phyloP scores from a whole-genome alignment of 1,284 basidiomycete genomes.

The Tilletia horrida region DNA sequence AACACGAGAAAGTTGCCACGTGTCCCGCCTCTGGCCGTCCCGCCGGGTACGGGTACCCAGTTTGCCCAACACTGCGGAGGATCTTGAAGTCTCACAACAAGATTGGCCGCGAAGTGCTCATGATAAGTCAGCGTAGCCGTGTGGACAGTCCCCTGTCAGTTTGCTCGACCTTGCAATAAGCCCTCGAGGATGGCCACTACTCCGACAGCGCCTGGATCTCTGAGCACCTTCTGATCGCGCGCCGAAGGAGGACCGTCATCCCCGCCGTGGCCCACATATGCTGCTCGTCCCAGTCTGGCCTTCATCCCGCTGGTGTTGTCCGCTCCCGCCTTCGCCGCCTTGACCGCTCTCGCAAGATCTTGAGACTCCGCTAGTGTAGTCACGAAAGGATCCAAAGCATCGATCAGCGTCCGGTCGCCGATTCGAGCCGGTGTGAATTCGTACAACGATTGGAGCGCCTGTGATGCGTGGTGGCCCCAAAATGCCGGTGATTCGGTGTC shows the following conservation, averaged over 20 bases:
- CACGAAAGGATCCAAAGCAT: constrained; percentile 62
- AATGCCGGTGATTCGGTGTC: constrained; percentile 34
- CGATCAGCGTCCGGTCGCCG: constrained; percentile 63
- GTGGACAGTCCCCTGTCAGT: too few species aligned
- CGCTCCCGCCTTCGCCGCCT: constrained; percentile 58
- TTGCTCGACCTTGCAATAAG: constrained; percentile 33
- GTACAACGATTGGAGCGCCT: constrained; percentile 48
- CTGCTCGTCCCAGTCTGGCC: constrained; percentile 60
- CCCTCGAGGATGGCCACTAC: constrained; percentile 57
- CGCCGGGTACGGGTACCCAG: too few species aligned
- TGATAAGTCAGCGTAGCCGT: too few species aligned
- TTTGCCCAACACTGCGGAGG: too few species aligned
- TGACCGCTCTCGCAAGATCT: constrained; percentile 50
- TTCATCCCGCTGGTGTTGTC: constrained; percentile 60
- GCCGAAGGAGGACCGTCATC: constrained; percentile 21
- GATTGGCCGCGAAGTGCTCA: too few species aligned
- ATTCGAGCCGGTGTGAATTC: constrained; percentile 61
- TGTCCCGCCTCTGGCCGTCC: too few species aligned
- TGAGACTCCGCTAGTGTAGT: constrained; percentile 44
- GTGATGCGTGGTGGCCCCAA: constrained; percentile 44
- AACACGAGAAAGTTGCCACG: too few species aligned
- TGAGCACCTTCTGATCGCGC: constrained; percentile 44
- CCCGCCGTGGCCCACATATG: constrained; percentile 58
- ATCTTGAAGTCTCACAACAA: too few species aligned
- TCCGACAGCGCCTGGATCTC: constrained; percentile 64